Percentiles rank a stretch among this genome's conserved stretches.
Conservation (phyloP, 768 basidiomycete species). For the Pulveroboletus sp. region DNA sequence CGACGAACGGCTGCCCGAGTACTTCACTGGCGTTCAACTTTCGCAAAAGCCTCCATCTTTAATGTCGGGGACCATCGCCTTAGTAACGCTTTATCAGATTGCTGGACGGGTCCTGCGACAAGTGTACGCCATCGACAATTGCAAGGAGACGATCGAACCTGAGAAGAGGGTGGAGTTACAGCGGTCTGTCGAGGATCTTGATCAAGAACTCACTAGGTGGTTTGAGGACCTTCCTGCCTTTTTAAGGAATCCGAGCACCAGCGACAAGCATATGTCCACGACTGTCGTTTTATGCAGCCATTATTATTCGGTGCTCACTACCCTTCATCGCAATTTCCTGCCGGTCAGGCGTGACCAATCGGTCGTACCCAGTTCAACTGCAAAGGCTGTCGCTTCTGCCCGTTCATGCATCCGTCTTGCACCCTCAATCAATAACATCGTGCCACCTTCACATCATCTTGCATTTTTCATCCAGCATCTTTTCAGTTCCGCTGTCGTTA, state of each 20-base stretch:
- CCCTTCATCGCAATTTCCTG: conserved; percentile 82
- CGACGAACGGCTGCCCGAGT: conserved; percentile 70
- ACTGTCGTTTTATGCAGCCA: conserved; percentile 83
- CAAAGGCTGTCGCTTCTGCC: conserved; percentile 78
- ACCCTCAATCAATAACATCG: conserved; percentile 77
- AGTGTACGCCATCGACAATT: conserved; percentile 77
- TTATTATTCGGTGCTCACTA: conserved; percentile 83
- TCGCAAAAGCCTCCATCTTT: conserved; percentile 55
- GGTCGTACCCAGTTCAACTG: conserved; percentile 64
- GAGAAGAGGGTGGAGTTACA: conserved; percentile 76
- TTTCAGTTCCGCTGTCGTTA: conserved; percentile 84
- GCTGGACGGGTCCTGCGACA: conserved; percentile 76
- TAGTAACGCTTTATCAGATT: conserved; percentile 78
- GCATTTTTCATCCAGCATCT: conserved; percentile 88
- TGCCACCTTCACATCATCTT: conserved; percentile 81
- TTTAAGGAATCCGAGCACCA: conserved; percentile 71
- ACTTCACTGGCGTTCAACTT: conserved; percentile 60
- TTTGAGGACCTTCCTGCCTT: conserved; percentile 68
- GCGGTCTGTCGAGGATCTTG: conserved; percentile 70
- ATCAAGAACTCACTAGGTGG: conserved; percentile 76
- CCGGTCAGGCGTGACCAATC: conserved; percentile 73
- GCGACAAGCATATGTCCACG: conserved; percentile 80
- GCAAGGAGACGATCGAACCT: conserved; percentile 66
- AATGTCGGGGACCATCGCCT: conserved; percentile 77
- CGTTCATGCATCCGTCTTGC: conserved; percentile 83